A percentile compares a stretch with the other conserved stretches of the same genome.
These are phyloP conservation scores for Mucor racemosus DNA, from an alignment of 371 early-diverging fungal genomes.

Conservation along the genomic window DNA sequence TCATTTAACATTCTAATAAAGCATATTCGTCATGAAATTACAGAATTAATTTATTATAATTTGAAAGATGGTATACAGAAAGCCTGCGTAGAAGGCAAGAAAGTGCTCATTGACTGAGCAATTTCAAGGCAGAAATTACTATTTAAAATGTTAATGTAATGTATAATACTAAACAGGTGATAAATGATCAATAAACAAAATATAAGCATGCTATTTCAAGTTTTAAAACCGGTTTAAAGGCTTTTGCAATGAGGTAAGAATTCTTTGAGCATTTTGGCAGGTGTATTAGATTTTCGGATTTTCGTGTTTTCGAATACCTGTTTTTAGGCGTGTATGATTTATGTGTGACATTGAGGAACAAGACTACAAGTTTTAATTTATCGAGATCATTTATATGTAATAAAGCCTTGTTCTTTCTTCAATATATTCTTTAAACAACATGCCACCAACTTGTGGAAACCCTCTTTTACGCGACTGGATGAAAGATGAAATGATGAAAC, in stretches of 20 bases:
- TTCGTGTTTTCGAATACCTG: background rate
- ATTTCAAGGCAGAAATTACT: background rate
- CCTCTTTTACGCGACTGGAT: constrained; percentile 68
- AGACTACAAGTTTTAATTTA: no score
- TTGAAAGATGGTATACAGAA: background rate
- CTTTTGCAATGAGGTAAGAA: no score
- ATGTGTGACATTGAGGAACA: background rate
- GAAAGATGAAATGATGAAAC: constrained; percentile 63
- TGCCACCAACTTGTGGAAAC: constrained; percentile 53
- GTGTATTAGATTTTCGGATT: background rate
- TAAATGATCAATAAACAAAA: no score
- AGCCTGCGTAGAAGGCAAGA: no score
- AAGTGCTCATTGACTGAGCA: no score
- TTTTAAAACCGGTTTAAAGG: no score
- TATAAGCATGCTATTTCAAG: no score
- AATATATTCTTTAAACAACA: background rate
- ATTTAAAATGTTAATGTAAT: no score
- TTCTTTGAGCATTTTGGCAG: no score
- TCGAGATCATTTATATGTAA: no score
- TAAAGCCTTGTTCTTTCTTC: background rate
- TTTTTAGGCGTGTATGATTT: background rate
- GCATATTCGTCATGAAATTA: background rate
- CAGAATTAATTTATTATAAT: background rate
- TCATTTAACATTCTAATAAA: background rate
- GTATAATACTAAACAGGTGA: no score